phyloP scores from a whole-genome alignment of 352 stramenopile species.

The Phytophthora sansomeana region DNA sequence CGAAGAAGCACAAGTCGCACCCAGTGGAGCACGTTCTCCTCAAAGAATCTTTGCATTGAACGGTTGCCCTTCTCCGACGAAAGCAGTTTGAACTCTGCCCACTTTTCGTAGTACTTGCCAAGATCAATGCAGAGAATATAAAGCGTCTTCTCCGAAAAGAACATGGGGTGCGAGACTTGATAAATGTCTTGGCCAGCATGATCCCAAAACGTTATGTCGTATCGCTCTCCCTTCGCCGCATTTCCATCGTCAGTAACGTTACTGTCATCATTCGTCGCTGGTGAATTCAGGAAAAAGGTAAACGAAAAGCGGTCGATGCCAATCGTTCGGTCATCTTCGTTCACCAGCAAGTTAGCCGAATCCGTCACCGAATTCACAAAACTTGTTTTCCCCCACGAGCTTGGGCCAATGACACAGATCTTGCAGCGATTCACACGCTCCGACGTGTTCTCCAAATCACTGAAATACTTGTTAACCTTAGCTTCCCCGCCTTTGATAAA shows the following conservation, averaged over 20 bases:
- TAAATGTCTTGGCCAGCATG: conserved; percentile 34
- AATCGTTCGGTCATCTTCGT: conserved; percentile 15
- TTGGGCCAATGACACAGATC: conserved; percentile 20
- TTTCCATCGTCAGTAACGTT: background rate
- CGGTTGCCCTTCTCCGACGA: background rate
- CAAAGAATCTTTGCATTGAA: conserved; percentile 18
- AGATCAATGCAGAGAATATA: conserved; percentile 31
- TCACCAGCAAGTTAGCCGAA: background rate
- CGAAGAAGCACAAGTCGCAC: conserved; percentile 15
- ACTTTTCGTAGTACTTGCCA: conserved; percentile 1
- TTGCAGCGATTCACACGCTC: conserved; percentile 9
- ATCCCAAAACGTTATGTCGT: conserved; percentile 27
- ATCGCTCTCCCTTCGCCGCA: background rate
- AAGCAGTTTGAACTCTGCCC: background rate
- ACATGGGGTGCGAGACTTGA: conserved; percentile 25
- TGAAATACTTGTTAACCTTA: conserved; percentile 9
- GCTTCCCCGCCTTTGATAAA: conserved; percentile 4
- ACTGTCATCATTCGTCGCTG: background rate
- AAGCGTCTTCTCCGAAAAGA: conserved; percentile 21
- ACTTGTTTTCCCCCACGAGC: conserved; percentile 28
- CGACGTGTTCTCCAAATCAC: conserved; percentile 7
- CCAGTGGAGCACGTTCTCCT: conserved; percentile 27
- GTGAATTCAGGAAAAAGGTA: background rate
- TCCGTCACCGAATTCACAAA: conserved; percentile 13
- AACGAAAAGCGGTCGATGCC: conserved; percentile 19